These are phyloP conservation scores for Fusarium domesticum DNA, from an alignment of 2,329 filamentous ascomycete species.

Conservation along the genomic window DNA sequence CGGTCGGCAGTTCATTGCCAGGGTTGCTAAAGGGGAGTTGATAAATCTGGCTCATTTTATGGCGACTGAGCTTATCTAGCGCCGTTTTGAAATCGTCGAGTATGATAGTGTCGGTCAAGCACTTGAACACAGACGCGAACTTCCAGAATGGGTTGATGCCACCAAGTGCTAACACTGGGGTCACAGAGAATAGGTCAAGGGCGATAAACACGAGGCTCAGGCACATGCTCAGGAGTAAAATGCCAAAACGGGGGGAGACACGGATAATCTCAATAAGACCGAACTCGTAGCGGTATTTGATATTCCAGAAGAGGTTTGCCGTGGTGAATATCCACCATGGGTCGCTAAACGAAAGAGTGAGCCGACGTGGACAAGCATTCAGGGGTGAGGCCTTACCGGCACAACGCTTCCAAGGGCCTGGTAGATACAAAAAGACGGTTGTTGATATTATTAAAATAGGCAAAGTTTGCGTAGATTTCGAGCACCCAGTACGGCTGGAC, in stretches of 20 bases:
- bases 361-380: background rate
- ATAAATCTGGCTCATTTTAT: constrained; percentile 14
- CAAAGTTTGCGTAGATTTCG: constrained; percentile 64
- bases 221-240: constrained; percentile 60
- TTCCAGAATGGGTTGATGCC: constrained; percentile 22
- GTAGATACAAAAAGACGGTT: constrained; percentile 52
- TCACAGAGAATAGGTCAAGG: constrained; percentile 59
- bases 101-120: constrained; percentile 63
- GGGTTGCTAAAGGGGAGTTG: constrained; percentile 14
- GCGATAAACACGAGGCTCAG: constrained; percentile 59
- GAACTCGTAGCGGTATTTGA: constrained; percentile 60
- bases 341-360: constrained; percentile 47
- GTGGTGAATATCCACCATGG: constrained; percentile 68
- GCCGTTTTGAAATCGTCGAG: constrained; percentile 67
- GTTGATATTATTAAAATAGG: constrained; percentile 57
- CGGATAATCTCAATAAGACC: constrained; percentile 54
- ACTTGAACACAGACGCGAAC: constrained; percentile 44
- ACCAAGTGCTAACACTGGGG: constrained; percentile 43
- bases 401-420: constrained; percentile 58
- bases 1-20: background rate
- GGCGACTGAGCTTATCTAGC: constrained; percentile 34
- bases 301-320: constrained; percentile 58
- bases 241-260: constrained; percentile 61
- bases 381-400: constrained; percentile 40
- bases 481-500: constrained; percentile 63